A percentile compares a stretch with the other conserved stretches of the same genome.
phyloP scores from a whole-genome alignment of 352 stramenopile species.

The Blastocystis sp. region DNA sequence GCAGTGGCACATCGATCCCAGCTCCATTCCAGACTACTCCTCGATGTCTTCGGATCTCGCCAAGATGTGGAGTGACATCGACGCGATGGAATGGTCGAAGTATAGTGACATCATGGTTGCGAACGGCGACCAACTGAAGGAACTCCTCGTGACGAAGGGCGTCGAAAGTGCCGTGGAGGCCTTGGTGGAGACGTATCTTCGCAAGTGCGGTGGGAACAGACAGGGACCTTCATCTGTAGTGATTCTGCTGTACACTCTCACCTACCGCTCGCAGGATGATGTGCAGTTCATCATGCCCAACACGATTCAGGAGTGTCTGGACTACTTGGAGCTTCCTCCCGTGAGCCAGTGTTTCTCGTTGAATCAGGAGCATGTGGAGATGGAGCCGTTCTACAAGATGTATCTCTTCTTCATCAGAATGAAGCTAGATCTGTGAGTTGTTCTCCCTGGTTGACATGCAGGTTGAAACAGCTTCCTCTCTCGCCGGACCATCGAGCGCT shows the following conservation, averaged over 20 bases:
- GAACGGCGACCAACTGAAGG: not conserved
- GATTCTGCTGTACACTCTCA: not conserved
- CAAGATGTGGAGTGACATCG: not conserved
- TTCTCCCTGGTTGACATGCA: not conserved
- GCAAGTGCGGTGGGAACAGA: slow-evolving; percentile 2
- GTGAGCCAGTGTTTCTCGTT: not conserved
- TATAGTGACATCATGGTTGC: not conserved
- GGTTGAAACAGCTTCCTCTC: not conserved
- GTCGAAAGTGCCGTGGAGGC: not conserved
- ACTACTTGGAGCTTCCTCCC: slow-evolving; percentile 4
- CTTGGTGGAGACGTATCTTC: not conserved
- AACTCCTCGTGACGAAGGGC: not conserved
- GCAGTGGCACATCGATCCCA: not conserved
- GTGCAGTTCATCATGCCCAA: slow-evolving; percentile 1
- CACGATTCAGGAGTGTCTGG: not conserved
- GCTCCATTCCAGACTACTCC: not conserved
- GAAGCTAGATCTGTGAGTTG: not conserved
- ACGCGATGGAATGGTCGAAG: not conserved
- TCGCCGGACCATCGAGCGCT: not conserved
- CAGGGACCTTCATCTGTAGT: not conserved
- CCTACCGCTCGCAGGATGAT: not conserved
- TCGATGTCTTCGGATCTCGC: not conserved
- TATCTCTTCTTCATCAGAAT: not conserved
- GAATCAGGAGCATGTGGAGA: not conserved
- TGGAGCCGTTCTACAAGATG: not conserved